Evolutionary conservation across 176 grass and related monocot genomes (phyloP), one percentile per base, ranked within the genome.

Genomic region (Dactylis glomerata): DNA sequence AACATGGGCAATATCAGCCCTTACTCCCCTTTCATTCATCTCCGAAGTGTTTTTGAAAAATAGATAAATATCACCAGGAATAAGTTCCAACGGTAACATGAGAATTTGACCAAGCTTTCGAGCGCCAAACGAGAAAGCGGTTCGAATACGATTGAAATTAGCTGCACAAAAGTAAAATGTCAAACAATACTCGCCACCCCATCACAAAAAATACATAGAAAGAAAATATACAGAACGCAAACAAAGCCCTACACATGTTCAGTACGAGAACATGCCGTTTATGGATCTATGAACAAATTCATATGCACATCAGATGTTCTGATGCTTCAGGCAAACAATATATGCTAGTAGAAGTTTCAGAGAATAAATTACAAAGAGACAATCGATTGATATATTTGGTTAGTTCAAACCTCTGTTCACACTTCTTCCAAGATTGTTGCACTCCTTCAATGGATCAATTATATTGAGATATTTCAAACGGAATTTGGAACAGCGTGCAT

Each of bases 371-470:
- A 68, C 14, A 47, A 81, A 68, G 59, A 77, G 42, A 83, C 52
- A 34, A 81, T 51, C 17, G 12, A 20, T 40, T 52, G 30, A 73
- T 8, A 66, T 42, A 46, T 67, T 82, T 67, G 28, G 68, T 40
- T 75, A 80, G 40, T 50, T 82, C 88, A 73, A 42, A 98, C 96
- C 92, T 93, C 34, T 94, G 86, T 87, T 95, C 30, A 98, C 87
- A 81, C 93, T 98, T 77, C 96, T 89, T 22, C 96, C 96, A 46
- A 98, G 93, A 87, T 98, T 98, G 82, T 98, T 98, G 78, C 83
- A 40, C 65, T 87, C 91, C 81, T 89, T 98, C 77, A 98, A 61
- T 15, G 96, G 96, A 81, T 98, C 96, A 76, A 95, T 86, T 83
- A 98, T 93, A 61, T 98, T 98, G 5, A 98, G 67, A 89, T 83